These are phyloP conservation scores for Pythium grandisporangium DNA, from an alignment of 352 stramenopile genomes.

Conservation along the genomic window DNA sequence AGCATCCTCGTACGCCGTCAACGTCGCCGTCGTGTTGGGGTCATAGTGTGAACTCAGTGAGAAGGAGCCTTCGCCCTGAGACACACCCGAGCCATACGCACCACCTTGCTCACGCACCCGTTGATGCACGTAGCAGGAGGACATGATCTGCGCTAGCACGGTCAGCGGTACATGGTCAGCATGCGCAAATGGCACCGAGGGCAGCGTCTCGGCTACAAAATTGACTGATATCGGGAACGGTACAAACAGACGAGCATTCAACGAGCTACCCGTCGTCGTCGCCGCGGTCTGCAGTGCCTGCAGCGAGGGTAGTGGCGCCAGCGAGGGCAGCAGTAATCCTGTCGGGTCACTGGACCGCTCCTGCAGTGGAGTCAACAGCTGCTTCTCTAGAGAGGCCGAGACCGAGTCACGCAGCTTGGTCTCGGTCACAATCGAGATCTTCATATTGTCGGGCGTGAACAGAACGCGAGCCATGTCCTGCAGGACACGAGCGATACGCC, in stretches of 20 bases:
- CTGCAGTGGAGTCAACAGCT: slow-evolving; percentile 34
- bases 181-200: slow-evolving; percentile 65
- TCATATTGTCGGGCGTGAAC: slow-evolving; percentile 48
- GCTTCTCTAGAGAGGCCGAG: slow-evolving; percentile 27
- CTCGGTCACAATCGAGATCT: slow-evolving; percentile 67
- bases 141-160: slow-evolving; percentile 76
- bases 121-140: slow-evolving; percentile 76
- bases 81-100: slow-evolving; percentile 65
- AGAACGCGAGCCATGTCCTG: slow-evolving; percentile 44
- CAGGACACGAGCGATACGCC: slow-evolving; percentile 35
- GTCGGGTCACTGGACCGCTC: neutral
- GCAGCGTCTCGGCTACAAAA: slow-evolving; percentile 72
- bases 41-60: slow-evolving; percentile 81
- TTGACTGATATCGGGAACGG: slow-evolving; percentile 76
- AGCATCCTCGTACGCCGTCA: slow-evolving; percentile 59
- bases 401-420: slow-evolving; percentile 48
- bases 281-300: slow-evolving; percentile 13
- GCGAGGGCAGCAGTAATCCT: slow-evolving; percentile 5
- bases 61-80: slow-evolving; percentile 71
- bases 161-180: slow-evolving; percentile 64
- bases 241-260: slow-evolving; percentile 69
- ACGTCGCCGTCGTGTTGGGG: slow-evolving; percentile 71
- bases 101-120: slow-evolving; percentile 73
- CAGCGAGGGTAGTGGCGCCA: slow-evolving; percentile 11
- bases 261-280: too few species aligned